Percentiles rank a stretch among this genome's conserved stretches.
These are phyloP conservation scores for Kandelia obovata DNA, from an alignment of 345 rosid species.

Conservation along the genomic window DNA sequence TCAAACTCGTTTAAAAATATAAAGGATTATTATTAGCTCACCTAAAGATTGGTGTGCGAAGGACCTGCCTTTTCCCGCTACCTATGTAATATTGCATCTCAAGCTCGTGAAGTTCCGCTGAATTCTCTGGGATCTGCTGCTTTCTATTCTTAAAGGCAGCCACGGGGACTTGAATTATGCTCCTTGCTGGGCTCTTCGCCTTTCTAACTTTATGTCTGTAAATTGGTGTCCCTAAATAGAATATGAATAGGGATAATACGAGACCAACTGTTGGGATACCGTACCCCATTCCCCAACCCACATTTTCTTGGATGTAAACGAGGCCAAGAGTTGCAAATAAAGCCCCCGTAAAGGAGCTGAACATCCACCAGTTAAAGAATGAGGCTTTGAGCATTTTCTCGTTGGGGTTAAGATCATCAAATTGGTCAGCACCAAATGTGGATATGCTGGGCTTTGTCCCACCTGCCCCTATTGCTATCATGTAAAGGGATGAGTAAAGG, in stretches of 20 bases:
- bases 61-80: slow-evolving; percentile 58
- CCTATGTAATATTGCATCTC: slow-evolving; percentile 46
- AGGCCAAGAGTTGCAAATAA: slow-evolving; percentile 72
- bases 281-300: slow-evolving; percentile 89
- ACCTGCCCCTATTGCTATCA: slow-evolving; percentile 76
- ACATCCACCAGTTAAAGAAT: slow-evolving; percentile 98
- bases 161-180: slow-evolving; percentile 51
- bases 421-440: slow-evolving; percentile 95
- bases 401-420: slow-evolving; percentile 52
- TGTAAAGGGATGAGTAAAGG: slow-evolving; percentile 73
- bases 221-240: slow-evolving; percentile 74
- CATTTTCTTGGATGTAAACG: slow-evolving; percentile 83
- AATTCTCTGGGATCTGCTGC: slow-evolving; percentile 45
- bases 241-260: slow-evolving; percentile 55
- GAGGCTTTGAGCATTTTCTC: slow-evolving; percentile 73
- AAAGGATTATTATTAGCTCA: slow-evolving; percentile 11
- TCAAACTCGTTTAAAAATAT: no score
- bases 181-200: slow-evolving; percentile 59
- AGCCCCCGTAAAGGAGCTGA: slow-evolving; percentile 78
- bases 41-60: slow-evolving; percentile 67
- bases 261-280: slow-evolving; percentile 79
- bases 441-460: slow-evolving; percentile 95
- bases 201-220: slow-evolving; percentile 71
- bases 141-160: slow-evolving; percentile 58
- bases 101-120: slow-evolving; percentile 58